Percentiles rank a stretch among this genome's conserved stretches.
These are phyloP conservation scores for Russula compacta DNA, from an alignment of 768 basidiomycete genomes.

Conservation along the genomic window DNA sequence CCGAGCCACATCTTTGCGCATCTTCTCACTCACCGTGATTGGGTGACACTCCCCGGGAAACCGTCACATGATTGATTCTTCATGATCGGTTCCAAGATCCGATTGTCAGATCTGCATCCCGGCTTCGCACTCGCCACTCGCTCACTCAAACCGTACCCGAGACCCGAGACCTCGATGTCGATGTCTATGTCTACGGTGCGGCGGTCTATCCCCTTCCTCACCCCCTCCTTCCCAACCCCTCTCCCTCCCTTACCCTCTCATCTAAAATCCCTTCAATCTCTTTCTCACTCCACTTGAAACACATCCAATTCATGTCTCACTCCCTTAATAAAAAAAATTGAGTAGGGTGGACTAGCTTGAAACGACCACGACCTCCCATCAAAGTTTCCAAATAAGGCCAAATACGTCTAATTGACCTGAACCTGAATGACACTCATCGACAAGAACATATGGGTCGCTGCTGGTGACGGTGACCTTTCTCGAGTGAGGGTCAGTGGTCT, in stretches of 20 bases:
- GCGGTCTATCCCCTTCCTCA: background rate
- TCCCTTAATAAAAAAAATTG: background rate
- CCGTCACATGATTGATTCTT: conserved; percentile 20
- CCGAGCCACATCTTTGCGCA: background rate
- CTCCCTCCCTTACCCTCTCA: too few species aligned
- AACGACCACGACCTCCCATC: background rate
- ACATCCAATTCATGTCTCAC: background rate
- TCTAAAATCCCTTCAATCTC: too few species aligned
- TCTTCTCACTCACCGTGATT: background rate
- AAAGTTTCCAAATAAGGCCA: background rate
- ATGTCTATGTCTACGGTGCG: background rate
- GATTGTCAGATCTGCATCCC: conserved; percentile 5
- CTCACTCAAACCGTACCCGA: background rate
- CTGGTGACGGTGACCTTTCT: conserved; percentile 80
- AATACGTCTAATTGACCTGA: background rate
- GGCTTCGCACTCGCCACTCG: background rate
- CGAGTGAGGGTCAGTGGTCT: conserved; percentile 48
- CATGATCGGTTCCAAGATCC: conserved; percentile 19
- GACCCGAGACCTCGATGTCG: background rate
- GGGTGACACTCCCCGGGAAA: conserved; percentile 17
- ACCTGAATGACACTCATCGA: conserved; percentile 23
- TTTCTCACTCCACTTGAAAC: too few species aligned
- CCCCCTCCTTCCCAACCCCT: background rate
- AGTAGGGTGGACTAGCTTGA: background rate
- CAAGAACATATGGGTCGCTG: conserved; percentile 89